Evolutionary conservation across 495 filamentous ascomycete genomes (phyloP).

Genomic region (Aspergillus cavernicola): DNA sequence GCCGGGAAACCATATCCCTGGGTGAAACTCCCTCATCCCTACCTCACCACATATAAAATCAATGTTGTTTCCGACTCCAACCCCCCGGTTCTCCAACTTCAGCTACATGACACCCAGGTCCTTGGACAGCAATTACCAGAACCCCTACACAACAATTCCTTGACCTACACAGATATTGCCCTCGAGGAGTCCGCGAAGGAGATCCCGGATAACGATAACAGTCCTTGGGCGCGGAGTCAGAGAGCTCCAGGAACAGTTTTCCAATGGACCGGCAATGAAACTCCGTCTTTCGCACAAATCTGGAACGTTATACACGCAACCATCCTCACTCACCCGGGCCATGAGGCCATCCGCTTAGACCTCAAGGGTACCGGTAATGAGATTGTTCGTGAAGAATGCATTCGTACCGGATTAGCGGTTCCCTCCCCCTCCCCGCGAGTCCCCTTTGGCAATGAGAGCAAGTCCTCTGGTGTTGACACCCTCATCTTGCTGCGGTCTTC

Average conservation of each 20-base stretch:
- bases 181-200: slow-evolving; percentile 16
- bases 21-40: slow-evolving; percentile 25
- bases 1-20: slow-evolving; percentile 10
- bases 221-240: slow-evolving; percentile 41
- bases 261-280: slow-evolving; percentile 30
- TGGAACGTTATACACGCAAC: slow-evolving; percentile 61
- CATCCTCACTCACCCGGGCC: slow-evolving; percentile 50
- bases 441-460: slow-evolving; percentile 21
- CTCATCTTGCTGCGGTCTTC: slow-evolving; percentile 38
- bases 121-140: slow-evolving; percentile 26
- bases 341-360: slow-evolving; percentile 52
- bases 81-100: slow-evolving; percentile 23
- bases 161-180: slow-evolving; percentile 32
- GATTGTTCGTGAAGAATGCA: slow-evolving; percentile 45
- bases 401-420: slow-evolving; percentile 49
- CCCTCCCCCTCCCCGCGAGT: slow-evolving; percentile 39
- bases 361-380: slow-evolving; percentile 38
- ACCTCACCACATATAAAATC: slow-evolving; percentile 32
- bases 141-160: slow-evolving; percentile 28
- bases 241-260: slow-evolving; percentile 36
- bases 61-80: slow-evolving; percentile 20
- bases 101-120: slow-evolving; percentile 22
- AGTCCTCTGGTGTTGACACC: slow-evolving; percentile 21
- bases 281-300: slow-evolving; percentile 54
- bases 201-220: slow-evolving; percentile 39